Evolutionary conservation across 192 early-diverging fungal genomes (phyloP), one percentile per base, ranked within the genome.

Genomic region (Podochytrium sp.): DNA sequence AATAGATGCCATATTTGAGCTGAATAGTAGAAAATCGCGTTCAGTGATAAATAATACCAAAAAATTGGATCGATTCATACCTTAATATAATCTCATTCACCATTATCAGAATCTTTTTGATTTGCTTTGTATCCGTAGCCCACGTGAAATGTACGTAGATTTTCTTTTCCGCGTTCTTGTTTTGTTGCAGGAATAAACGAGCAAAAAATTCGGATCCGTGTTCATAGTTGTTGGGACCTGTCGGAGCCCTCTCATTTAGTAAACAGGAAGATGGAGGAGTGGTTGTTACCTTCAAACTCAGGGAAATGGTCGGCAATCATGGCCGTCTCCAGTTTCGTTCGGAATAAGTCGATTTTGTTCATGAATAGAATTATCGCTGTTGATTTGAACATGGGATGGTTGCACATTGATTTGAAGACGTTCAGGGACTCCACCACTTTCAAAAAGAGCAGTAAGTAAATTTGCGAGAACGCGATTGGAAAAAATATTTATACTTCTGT

Each of bases 271-370:
- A 58, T 6, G 7, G 56, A 58, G n/a, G 33, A 34, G 29, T 63
- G 37, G 49, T 14, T 23, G 20, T 56, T 50, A 77, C 88, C 88
- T 41, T 77, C 49, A 63, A 87, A 90, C 55, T 90, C 78, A 0
- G 86, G 80, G 42, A 90, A 86, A 49, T 85, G 83, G 25, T 83
- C 75, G 63, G 78, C 80, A 30, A 90, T 80, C 57, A 77, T 27
- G 29, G 80, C 75, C 7, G 58, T 60, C 4, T 72, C 67, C 16
- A 90, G 74, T 66, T 90, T 90, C 38, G 78, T 73, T 52, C 85
- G 77, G 50, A 90, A 81, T 23, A 90, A 76, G 64, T 90, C 89
- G 38, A 90, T 90, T 75, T 90, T 90, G 73, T 90, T 90, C 60
- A 90, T 63, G 78, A 90, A 90, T 29, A 90, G 61, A 41, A 90